A percentile compares a stretch with the other conserved stretches of the same genome.
These are phyloP conservation scores for Eucalyptus dawsonii DNA, from an alignment of 345 rosid species.

Conservation along the genomic window DNA sequence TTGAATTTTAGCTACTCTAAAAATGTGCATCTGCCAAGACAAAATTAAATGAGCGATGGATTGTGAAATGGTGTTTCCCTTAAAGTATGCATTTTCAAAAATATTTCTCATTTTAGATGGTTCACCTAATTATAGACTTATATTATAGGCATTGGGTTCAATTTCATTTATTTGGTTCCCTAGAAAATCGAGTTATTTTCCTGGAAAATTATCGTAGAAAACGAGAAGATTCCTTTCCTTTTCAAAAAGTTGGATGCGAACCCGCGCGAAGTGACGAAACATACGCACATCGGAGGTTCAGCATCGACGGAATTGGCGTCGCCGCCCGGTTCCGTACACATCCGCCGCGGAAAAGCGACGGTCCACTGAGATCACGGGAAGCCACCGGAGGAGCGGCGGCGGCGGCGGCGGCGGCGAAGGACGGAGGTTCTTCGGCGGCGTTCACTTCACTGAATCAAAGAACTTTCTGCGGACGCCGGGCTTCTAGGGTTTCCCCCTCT, in stretches of 20 bases:
- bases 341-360: background rate
- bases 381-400: background rate
- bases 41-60: background rate
- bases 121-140: too few species aligned
- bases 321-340: background rate
- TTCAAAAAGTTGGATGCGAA: background rate
- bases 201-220: background rate
- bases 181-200: background rate
- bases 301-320: background rate
- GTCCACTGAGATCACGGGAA: background rate
- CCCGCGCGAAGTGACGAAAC: background rate
- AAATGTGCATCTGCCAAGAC: background rate
- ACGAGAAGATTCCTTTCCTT: background rate
- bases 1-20: background rate
- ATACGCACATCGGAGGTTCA: background rate
- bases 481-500: background rate
- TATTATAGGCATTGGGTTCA: background rate
- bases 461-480: background rate
- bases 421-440: background rate
- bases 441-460: background rate
- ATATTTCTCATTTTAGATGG: background rate
- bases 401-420: background rate
- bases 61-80: background rate
- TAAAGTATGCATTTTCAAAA: background rate
- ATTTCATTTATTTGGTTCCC: background rate